phyloP scores from a whole-genome alignment of 1,139 yeast species.

The Yamadazyma diospyri region DNA sequence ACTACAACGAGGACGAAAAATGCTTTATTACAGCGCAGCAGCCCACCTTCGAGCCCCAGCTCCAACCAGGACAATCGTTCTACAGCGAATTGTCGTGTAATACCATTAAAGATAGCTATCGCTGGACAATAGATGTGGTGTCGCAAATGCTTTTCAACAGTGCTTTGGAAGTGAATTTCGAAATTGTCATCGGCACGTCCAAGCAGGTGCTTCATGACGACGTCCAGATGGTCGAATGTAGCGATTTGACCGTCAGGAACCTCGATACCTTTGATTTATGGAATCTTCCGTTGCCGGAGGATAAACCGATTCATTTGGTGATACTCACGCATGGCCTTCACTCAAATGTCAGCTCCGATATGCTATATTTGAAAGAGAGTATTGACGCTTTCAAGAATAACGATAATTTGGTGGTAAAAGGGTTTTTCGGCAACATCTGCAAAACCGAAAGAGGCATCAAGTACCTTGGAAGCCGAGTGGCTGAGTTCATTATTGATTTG shows the following conservation, averaged over 20 bases:
- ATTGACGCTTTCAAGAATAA: conserved; percentile 54
- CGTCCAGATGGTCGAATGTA: not conserved
- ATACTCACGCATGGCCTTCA: conserved; percentile 88
- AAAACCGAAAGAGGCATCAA: conserved; percentile 89
- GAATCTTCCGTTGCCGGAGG: conserved; percentile 51
- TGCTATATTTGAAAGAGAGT: conserved; percentile 81
- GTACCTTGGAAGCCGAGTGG: conserved; percentile 79
- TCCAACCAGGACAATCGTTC: conserved; percentile 59
- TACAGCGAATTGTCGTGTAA: conserved; percentile 44
- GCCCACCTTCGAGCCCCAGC: conserved; percentile 65
- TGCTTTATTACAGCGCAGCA: conserved; percentile 67
- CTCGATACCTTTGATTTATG: conserved; percentile 71
- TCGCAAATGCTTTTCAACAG: conserved; percentile 80
- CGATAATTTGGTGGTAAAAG: conserved; percentile 68
- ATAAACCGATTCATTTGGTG: conserved; percentile 64
- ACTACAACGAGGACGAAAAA: conserved; percentile 52
- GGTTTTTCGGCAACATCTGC: conserved; percentile 80
- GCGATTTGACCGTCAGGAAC: conserved; percentile 36
- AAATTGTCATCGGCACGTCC: conserved; percentile 56
- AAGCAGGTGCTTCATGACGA: conserved; percentile 40
- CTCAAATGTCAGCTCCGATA: conserved; percentile 84
- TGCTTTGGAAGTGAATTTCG: conserved; percentile 67
- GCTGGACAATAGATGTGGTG: conserved; percentile 83
- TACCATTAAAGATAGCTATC: conserved; percentile 39
- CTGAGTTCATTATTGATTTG: conserved; percentile 67